Evolutionary conservation across 805 yeast species (phyloP).

Genomic region (Lachancea fermentati): DNA sequence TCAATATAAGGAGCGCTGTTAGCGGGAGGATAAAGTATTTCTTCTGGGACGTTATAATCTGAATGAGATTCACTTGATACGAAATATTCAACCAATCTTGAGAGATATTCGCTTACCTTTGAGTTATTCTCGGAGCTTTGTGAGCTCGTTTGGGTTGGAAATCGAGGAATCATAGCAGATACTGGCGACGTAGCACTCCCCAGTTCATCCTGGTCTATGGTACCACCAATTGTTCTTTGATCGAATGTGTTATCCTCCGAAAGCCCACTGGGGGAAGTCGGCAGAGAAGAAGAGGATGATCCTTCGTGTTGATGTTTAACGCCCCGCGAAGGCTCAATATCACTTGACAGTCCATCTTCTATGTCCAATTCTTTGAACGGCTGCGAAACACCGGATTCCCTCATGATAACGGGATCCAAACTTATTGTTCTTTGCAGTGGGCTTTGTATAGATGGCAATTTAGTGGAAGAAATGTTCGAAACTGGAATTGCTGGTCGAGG

Average conservation of each 20-base stretch:
- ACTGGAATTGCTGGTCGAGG: conserved; percentile 25
- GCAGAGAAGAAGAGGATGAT: conserved; percentile 30
- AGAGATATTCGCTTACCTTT: conserved; percentile 28
- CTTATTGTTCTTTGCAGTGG: conserved; percentile 10
- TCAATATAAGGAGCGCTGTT: conserved; percentile 40
- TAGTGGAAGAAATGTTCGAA: conserved; percentile 20
- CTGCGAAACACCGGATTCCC: conserved; percentile 8
- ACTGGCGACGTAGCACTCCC: conserved; percentile 30
- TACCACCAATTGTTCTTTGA: conserved; percentile 19
- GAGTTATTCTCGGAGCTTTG: conserved; percentile 29
- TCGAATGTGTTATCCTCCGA: conserved; percentile 30
- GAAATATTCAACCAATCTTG: conserved; percentile 31
- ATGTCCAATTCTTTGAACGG: conserved; percentile 30
- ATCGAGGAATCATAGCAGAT: conserved; percentile 28
- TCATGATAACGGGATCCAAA: conserved; percentile 8
- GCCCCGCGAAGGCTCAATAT: conserved; percentile 26
- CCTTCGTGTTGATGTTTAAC: conserved; percentile 4
- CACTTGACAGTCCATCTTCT: conserved; percentile 35
- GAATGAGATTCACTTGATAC: conserved; percentile 29
- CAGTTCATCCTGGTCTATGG: conserved; percentile 7
- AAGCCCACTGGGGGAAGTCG: conserved; percentile 31
- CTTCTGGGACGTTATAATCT: conserved; percentile 24
- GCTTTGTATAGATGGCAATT: conserved; percentile 19
- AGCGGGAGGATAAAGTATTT: conserved; percentile 27
- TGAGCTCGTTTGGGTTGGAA: conserved; percentile 20